Evolutionary conservation across 192 early-diverging fungal genomes (phyloP).

Genomic region (Coemansia sp.): DNA sequence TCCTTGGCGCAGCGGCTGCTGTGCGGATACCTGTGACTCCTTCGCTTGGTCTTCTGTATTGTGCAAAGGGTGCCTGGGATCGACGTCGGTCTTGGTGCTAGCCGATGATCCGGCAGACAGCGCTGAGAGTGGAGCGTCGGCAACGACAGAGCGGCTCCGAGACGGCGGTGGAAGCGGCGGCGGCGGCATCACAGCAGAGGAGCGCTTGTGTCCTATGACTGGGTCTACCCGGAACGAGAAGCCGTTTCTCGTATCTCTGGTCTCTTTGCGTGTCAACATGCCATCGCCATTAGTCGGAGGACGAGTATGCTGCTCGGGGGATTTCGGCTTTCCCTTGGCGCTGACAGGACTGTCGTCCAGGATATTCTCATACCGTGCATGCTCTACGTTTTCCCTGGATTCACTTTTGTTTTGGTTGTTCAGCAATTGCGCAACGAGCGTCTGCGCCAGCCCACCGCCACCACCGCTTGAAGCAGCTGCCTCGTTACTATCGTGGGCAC

Average conservation of each 20-base stretch:
- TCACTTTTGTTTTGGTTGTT: constrained; percentile 2
- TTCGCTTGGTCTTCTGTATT: neutral
- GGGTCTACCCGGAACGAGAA: neutral
- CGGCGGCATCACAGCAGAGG: neutral
- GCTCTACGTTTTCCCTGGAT: neutral
- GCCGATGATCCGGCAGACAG: neutral
- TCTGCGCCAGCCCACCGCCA: constrained; percentile 8
- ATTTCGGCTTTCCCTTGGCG: neutral
- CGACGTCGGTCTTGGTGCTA: neutral
- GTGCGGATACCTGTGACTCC: neutral
- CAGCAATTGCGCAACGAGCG: constrained; percentile 15
- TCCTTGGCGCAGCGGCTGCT: neutral
- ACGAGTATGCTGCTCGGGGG: neutral
- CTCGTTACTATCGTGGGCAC: neutral
- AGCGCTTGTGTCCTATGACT: neutral
- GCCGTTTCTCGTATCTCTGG: neutral
- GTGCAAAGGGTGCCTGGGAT: neutral
- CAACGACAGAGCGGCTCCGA: neutral
- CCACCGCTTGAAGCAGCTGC: neutral
- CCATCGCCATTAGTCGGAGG: no score
- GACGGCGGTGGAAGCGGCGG: neutral
- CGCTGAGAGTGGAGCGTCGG: neutral
- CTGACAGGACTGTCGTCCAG: neutral
- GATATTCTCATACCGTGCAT: neutral
- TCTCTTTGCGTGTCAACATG: neutral